Evolutionary conservation across 305 asterid species (phyloP).

Genomic region (Caryopteris hybrid): DNA sequence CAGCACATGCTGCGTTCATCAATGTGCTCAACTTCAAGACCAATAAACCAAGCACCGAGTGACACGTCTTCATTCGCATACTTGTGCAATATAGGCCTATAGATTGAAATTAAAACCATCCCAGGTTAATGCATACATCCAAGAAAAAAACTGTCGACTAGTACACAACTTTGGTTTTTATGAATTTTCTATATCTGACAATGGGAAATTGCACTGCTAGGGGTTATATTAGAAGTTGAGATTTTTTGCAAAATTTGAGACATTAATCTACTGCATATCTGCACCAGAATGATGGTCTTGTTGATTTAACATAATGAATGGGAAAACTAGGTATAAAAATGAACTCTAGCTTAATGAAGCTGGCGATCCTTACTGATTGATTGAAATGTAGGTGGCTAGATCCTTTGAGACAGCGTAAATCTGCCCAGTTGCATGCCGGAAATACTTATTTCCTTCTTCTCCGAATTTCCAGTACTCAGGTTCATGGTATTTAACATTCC

Average conservation of each 20-base stretch:
- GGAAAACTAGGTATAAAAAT: not conserved
- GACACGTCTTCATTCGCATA: slow-evolving; percentile 96
- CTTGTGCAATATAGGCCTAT: slow-evolving; percentile 90
- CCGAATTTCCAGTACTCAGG: slow-evolving; percentile 96
- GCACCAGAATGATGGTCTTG: no score
- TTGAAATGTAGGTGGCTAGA: slow-evolving; percentile 83
- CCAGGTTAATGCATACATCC: not conserved
- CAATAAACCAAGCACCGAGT: slow-evolving; percentile 92
- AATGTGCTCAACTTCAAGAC: slow-evolving; percentile 92
- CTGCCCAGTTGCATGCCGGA: slow-evolving; percentile 93
- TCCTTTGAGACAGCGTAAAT: slow-evolving; percentile 89
- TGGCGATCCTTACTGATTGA: slow-evolving; percentile 61
- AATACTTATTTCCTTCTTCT: slow-evolving; percentile 87
- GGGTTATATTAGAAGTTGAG: no score
- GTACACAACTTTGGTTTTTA: not conserved
- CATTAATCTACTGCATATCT: no score
- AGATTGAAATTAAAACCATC: slow-evolving; percentile 14
- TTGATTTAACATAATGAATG: not conserved
- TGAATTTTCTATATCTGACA: no score
- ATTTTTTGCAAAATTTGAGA: no score
- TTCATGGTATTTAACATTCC: slow-evolving; percentile 83
- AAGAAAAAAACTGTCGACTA: not conserved
- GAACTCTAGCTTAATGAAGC: not conserved
- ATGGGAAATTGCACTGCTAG: no score
- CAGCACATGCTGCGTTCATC: slow-evolving; percentile 96